Conservation (phyloP, 495 filamentous ascomycete genomes). For the Talaromyces trachyspermus region DNA sequence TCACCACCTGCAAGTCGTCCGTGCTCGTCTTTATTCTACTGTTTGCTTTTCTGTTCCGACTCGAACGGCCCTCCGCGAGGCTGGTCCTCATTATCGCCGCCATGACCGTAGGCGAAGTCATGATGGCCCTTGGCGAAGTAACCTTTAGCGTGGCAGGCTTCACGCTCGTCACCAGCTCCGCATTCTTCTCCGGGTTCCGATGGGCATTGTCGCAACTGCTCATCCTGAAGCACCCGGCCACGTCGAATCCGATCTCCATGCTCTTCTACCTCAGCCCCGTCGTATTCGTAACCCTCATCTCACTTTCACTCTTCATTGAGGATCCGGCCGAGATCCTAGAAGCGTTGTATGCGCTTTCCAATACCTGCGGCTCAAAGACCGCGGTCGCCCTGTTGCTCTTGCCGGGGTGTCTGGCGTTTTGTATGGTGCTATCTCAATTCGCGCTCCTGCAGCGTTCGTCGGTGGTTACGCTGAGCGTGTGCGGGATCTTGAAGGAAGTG, state of each 20-base stretch:
- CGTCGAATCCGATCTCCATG: constrained; percentile 76
- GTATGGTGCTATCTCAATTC: constrained; percentile 85
- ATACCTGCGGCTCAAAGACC: constrained; percentile 42
- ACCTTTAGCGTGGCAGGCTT: constrained; percentile 70
- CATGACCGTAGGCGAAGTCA: constrained; percentile 78
- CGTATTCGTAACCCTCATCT: constrained; percentile 67
- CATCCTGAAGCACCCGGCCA: constrained; percentile 74
- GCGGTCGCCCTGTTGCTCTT: constrained; percentile 58
- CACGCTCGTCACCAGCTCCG: constrained; percentile 68
- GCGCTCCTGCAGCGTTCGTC: constrained; percentile 76
- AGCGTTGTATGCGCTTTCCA: constrained; percentile 47
- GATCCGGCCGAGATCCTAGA: constrained; percentile 50
- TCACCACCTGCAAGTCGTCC: constrained; percentile 90
- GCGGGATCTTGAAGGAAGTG: constrained; percentile 87
- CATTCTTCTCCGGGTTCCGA: constrained; percentile 78
- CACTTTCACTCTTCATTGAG: constrained; percentile 71
- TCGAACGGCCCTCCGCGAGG: constrained; percentile 68
- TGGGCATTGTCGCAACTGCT: constrained; percentile 84
- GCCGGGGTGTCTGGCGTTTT: constrained; percentile 71
- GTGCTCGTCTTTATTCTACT: constrained; percentile 74
- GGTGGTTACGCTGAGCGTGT: constrained; percentile 78
- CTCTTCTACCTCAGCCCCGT: constrained; percentile 83
- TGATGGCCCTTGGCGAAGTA: constrained; percentile 85
- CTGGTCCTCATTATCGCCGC: constrained; percentile 69
- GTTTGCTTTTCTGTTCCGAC: constrained; percentile 77